These are phyloP conservation scores for Flaveria bidentis DNA, from an alignment of 129 eudicot species.

Conservation along the genomic window DNA sequence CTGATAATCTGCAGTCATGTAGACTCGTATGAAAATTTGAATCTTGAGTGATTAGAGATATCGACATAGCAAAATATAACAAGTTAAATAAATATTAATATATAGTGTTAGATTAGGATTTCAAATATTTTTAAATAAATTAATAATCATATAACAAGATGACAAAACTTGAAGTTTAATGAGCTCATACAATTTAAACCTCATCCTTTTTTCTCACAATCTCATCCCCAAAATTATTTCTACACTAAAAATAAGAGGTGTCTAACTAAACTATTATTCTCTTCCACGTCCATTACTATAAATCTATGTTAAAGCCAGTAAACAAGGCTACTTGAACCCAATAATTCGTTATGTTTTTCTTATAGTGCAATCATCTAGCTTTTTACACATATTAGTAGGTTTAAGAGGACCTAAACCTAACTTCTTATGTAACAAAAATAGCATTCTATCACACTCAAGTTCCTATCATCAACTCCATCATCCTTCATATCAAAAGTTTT, in stretches of 20 bases:
- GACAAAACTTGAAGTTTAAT: background rate
- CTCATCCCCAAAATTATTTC: background rate
- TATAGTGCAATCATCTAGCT: background rate
- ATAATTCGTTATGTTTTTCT: background rate
- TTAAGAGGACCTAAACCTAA: constrained; percentile 12
- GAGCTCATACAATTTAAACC: background rate
- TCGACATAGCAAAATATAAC: background rate
- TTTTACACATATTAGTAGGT: background rate
- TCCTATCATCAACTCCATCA: background rate
- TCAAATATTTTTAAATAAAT: too few species aligned
- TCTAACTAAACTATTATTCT: background rate
- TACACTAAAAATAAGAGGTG: background rate
- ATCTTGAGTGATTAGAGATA: too few species aligned
- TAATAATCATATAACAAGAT: too few species aligned
- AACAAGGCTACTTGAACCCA: background rate
- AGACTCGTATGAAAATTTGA: too few species aligned
- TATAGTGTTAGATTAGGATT: too few species aligned
- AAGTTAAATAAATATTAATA: background rate
- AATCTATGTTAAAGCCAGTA: background rate
- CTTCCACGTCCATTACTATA: background rate
- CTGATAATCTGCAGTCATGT: too few species aligned
- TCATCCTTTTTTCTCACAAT: background rate
- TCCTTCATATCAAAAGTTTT: background rate
- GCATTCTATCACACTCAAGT: background rate
- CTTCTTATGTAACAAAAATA: constrained; percentile 12